Percentiles rank a stretch among this genome's conserved stretches.
Evolutionary conservation across 352 stramenopile genomes (phyloP).

Genomic region (Phytophthora pluvialis): DNA sequence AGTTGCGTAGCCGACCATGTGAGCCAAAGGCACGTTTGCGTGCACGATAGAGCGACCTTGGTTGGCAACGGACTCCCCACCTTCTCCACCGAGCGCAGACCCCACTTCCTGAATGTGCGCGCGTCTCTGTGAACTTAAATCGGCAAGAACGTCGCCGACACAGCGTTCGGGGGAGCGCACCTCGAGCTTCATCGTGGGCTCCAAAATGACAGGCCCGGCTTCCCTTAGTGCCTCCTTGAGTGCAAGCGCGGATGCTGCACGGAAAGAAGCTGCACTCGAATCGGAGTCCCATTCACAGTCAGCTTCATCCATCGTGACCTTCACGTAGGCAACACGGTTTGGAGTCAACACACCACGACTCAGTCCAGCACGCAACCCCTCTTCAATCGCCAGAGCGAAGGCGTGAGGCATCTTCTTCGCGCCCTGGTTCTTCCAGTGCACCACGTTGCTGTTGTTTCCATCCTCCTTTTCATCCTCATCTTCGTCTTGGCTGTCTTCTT

Average conservation of each 20-base stretch:
- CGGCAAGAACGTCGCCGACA: conserved; percentile 76
- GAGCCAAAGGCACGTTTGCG: conserved; percentile 66
- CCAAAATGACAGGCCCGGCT: conserved; percentile 61
- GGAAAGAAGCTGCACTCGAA: conserved; percentile 76
- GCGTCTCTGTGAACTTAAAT: conserved; percentile 76
- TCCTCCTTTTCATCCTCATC: conserved; percentile 28
- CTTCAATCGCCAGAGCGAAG: conserved; percentile 71
- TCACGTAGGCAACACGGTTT: conserved; percentile 70
- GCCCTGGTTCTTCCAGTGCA: conserved; percentile 59
- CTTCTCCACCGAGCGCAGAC: conserved; percentile 33
- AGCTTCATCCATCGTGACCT: conserved; percentile 65
- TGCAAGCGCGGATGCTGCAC: conserved; percentile 51
- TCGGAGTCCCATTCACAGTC: conserved; percentile 67
- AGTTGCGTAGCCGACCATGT: conserved; percentile 87
- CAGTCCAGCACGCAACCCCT: conserved; percentile 61
- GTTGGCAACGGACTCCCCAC: conserved; percentile 18
- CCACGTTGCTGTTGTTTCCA: conserved; percentile 52
- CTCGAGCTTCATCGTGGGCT: conserved; percentile 84
- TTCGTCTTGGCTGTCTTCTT: conserved; percentile 31
- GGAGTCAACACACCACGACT: conserved; percentile 67
- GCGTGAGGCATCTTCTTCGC: conserved; percentile 69
- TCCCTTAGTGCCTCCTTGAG: conserved; percentile 66
- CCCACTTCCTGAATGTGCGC: conserved; percentile 73
- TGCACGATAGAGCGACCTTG: conserved; percentile 64
- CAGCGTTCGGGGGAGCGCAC: conserved; percentile 66